Conservation (phyloP, 441 rosid genomes). For the Aleurites moluccanus region DNA sequence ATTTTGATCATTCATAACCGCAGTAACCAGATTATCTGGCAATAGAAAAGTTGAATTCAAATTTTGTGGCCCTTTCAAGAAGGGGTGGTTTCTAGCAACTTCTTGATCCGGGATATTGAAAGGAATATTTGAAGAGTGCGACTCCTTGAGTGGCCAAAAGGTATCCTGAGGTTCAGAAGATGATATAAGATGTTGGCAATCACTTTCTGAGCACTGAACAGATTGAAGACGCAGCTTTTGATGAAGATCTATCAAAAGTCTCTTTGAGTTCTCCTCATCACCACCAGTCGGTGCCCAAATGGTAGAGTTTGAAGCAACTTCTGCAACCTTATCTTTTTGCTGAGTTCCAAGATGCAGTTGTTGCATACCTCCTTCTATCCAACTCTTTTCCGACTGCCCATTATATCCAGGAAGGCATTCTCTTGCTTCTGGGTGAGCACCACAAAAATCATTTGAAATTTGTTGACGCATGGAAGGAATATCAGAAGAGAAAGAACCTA, state of each 20-base stretch:
- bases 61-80: slow-evolving; percentile 14
- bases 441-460: slow-evolving; percentile 18
- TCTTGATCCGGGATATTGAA: slow-evolving; percentile 22
- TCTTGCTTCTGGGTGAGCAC: slow-evolving; percentile 3
- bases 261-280: slow-evolving; percentile 31
- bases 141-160: slow-evolving; percentile 27
- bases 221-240: slow-evolving; percentile 29
- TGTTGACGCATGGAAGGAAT: background rate
- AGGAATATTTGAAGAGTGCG: slow-evolving; percentile 14
- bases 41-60: slow-evolving; percentile 8
- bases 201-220: slow-evolving; percentile 17
- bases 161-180: slow-evolving; percentile 18
- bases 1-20: slow-evolving; percentile 15
- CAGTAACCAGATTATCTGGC: slow-evolving; percentile 16
- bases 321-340: slow-evolving; percentile 23
- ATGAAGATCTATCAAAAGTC: slow-evolving; percentile 36
- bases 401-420: slow-evolving; percentile 22
- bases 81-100: slow-evolving; percentile 17
- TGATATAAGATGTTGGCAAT: background rate
- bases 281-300: slow-evolving; percentile 29
- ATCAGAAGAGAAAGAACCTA: slow-evolving; percentile 26
- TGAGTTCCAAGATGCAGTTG: slow-evolving; percentile 22
- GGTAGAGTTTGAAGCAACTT: slow-evolving; percentile 24
- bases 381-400: slow-evolving; percentile 31
- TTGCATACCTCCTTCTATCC: slow-evolving; percentile 33